Conservation (phyloP, 768 basidiomycete species). For the Serendipita sp. region DNA sequence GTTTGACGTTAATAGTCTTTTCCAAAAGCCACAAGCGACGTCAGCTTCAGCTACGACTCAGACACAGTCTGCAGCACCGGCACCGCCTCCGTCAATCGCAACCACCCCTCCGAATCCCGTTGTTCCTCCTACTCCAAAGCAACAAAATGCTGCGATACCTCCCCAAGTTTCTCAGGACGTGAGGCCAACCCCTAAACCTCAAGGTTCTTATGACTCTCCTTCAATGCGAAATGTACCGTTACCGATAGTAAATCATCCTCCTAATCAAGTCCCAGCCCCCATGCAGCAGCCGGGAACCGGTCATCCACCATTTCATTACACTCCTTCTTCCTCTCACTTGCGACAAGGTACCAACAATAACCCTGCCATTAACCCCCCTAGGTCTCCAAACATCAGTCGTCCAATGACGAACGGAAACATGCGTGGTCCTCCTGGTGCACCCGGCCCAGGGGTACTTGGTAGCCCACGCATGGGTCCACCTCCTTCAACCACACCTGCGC, state of each 20-base stretch:
- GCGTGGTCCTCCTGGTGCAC: slow-evolving; percentile 3
- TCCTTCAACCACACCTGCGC: not conserved
- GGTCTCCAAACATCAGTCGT: not conserved
- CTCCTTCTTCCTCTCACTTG: not conserved
- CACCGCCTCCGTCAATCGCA: not conserved
- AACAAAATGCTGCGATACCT: not conserved
- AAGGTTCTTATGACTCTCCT: not conserved
- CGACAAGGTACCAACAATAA: not conserved
- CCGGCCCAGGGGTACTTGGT: not conserved
- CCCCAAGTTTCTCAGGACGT: not conserved
- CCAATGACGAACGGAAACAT: slow-evolving; percentile 1
- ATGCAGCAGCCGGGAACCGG: not conserved
- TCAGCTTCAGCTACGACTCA: not conserved
- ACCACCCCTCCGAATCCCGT: not conserved
- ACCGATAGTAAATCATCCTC: not conserved
- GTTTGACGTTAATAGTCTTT: not conserved
- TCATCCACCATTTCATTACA: not conserved
- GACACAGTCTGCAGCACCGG: not conserved
- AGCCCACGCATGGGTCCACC: slow-evolving; percentile 3
- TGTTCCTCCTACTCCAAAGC: not conserved
- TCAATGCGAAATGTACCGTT: not conserved
- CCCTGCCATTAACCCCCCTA: not conserved
- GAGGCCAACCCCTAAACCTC: not conserved
- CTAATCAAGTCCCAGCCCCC: not conserved
- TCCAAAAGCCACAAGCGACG: not conserved